A percentile compares a stretch with the other conserved stretches of the same genome.
Evolutionary conservation across 805 yeast species (phyloP).

Genomic region (Pichia rugopelliculosa): DNA sequence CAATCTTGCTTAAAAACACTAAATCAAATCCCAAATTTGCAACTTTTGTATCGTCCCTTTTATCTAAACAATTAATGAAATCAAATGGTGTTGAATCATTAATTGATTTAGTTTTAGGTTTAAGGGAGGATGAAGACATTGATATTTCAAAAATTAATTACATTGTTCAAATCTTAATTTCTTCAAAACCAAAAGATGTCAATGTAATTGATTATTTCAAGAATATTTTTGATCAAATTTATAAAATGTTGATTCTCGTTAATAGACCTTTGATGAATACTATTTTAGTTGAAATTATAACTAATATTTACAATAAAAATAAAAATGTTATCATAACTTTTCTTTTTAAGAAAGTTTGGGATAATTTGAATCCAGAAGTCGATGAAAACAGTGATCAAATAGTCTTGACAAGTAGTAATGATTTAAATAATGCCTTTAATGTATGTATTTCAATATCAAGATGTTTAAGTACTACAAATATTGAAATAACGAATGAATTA

Average conservation of each 20-base stretch:
- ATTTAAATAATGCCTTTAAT: slow-evolving; percentile 55
- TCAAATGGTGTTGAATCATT: slow-evolving; percentile 60
- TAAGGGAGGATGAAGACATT: slow-evolving; percentile 65
- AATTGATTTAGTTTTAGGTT: slow-evolving; percentile 69
- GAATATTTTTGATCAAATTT: slow-evolving; percentile 57
- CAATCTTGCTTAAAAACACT: slow-evolving; percentile 34
- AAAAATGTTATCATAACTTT: slow-evolving; percentile 49
- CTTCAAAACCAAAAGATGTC: slow-evolving; percentile 50
- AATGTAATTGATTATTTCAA: slow-evolving; percentile 44
- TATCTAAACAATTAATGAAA: slow-evolving; percentile 46
- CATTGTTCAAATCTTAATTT: slow-evolving; percentile 55
- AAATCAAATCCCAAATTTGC: slow-evolving; percentile 28
- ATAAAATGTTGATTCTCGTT: slow-evolving; percentile 46
- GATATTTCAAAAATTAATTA: slow-evolving; percentile 59
- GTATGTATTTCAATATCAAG: slow-evolving; percentile 58
- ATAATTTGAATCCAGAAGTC: slow-evolving; percentile 32
- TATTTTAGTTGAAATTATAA: slow-evolving; percentile 48
- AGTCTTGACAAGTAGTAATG: slow-evolving; percentile 36
- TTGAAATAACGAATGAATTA: slow-evolving; percentile 30
- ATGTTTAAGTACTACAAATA: slow-evolving; percentile 24
- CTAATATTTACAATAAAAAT: slow-evolving; percentile 44
- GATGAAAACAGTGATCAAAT: slow-evolving; percentile 15
- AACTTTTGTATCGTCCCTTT: slow-evolving; percentile 36
- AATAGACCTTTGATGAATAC: slow-evolving; percentile 56
- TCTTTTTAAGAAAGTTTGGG: slow-evolving; percentile 45